Evolutionary conservation across 2,329 filamentous ascomycete species (phyloP), one percentile per base, ranked within the genome.

Genomic region (Pseudogymnoascus sp.): DNA sequence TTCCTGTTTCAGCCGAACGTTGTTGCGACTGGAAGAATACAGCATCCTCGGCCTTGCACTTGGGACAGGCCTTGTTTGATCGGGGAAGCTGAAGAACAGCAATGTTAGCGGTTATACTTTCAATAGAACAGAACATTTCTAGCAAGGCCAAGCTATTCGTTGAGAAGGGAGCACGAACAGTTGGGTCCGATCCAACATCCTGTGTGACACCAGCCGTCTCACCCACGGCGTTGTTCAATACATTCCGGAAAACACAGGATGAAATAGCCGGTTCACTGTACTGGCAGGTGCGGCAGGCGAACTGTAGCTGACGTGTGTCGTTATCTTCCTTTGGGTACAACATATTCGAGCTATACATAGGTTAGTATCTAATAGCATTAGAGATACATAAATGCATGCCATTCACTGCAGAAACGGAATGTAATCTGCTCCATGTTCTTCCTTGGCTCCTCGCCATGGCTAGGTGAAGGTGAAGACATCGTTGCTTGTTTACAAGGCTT

Each of bases 21-120:
- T 97, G 93, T 75, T 99, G 95, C 66, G 93, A 97, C 80, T 99
- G 95, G 81, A 99, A 99, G 80, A 96, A 99, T 65, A 99, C 96
- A 53, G 93, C 92, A 78, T 97, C 93, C 70, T 87, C 86, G 76
- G 95, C 89, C 69, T 84, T 83, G 81, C 96, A 99, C 70, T 82
- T 84, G 61, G 92, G 91, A 79, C 95, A 99, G 65, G 84, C 83
- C 78, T 90, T 91, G 75, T 91, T 90, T 71, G 91, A 88, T 72
- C 93, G 89, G 68, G 95, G 95, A 76, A 97, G 90, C 93, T 97
- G 85, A 74, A 82, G 69, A 71, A 67, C 70, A 70, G 72, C 59
- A 7, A 37, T 18, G 23, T 50, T 61, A 50, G 31, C 38, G 12
- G n/a, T 28, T n/a, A 31, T 53, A 5, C 21, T 61, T 18, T 5